These are phyloP conservation scores for Aphanomyces stellatus DNA, from an alignment of 352 stramenopile species.

Conservation along the genomic window DNA sequence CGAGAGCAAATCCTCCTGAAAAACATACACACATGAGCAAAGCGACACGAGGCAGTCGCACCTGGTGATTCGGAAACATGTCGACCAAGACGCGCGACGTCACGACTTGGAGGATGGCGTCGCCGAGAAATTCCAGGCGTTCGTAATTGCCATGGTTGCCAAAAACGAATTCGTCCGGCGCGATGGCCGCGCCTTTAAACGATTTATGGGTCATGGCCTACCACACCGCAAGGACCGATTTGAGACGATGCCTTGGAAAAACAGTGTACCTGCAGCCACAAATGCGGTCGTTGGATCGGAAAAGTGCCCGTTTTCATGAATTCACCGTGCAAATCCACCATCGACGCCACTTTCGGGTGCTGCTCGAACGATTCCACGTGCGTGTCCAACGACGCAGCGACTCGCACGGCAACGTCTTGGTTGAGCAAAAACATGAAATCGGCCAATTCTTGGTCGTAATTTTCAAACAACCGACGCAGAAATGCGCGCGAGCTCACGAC, in stretches of 20 bases:
- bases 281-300: slow-evolving; percentile 47
- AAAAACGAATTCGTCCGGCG: slow-evolving; percentile 55
- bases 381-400: slow-evolving; percentile 39
- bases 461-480: not conserved
- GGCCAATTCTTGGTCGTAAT: not conserved
- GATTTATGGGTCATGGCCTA: slow-evolving; percentile 57
- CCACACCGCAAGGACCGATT: not conserved
- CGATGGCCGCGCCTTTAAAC: slow-evolving; percentile 63
- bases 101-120: slow-evolving; percentile 72
- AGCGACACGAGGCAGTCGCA: not conserved
- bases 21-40: not conserved
- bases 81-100: slow-evolving; percentile 73
- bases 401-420: slow-evolving; percentile 35
- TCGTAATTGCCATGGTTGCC: slow-evolving; percentile 41
- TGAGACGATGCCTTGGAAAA: not conserved
- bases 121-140: slow-evolving; percentile 78
- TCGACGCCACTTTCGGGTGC: slow-evolving; percentile 38
- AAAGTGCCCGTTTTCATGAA: slow-evolving; percentile 46
- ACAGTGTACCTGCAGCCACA: slow-evolving; percentile 49
- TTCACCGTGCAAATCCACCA: slow-evolving; percentile 37
- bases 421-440: slow-evolving; percentile 20
- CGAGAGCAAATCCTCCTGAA: slow-evolving; percentile 59
- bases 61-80: slow-evolving; percentile 67
- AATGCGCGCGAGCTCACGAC: not conserved
- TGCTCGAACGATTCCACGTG: slow-evolving; percentile 44